Percentiles rank a stretch among this genome's conserved stretches.
These are phyloP conservation scores for Acer negundo DNA, from an alignment of 345 rosid species.

Conservation along the genomic window DNA sequence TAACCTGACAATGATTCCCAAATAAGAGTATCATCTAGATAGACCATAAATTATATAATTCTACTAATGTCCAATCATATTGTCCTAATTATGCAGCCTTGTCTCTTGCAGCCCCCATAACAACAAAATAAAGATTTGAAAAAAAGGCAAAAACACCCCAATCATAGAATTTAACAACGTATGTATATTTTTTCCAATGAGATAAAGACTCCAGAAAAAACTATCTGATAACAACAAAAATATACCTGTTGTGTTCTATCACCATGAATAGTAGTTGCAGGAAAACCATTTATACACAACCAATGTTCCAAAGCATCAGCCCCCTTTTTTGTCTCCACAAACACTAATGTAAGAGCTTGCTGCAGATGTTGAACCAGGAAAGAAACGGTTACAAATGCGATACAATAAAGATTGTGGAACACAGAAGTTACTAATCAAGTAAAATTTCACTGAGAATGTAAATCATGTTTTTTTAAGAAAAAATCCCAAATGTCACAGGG, in stretches of 20 bases:
- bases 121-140: neutral
- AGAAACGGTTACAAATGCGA: conserved; percentile 10
- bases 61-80: neutral
- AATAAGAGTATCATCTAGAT: neutral
- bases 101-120: neutral
- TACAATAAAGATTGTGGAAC: conserved; percentile 3
- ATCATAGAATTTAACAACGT: neutral
- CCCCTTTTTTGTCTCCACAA: conserved; percentile 97
- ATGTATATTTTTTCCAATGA: neutral
- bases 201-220: neutral
- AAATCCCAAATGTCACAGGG: neutral
- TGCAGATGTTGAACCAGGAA: conserved; percentile 42
- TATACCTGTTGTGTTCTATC: conserved; percentile 90
- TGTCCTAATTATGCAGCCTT: neutral
- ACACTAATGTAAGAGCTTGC: conserved; percentile 95
- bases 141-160: neutral
- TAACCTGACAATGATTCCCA: neutral
- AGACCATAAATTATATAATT: neutral
- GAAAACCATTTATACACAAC: conserved; percentile 83
- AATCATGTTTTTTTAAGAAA: neutral
- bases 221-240: neutral
- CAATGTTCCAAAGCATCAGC: conserved; percentile 95
- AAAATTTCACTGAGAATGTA: neutral
- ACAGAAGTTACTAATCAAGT: neutral
- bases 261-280: conserved; percentile 95